Evolutionary conservation across 23 red algal genomes (phyloP).

Genomic region (Gracilaria caudata): DNA sequence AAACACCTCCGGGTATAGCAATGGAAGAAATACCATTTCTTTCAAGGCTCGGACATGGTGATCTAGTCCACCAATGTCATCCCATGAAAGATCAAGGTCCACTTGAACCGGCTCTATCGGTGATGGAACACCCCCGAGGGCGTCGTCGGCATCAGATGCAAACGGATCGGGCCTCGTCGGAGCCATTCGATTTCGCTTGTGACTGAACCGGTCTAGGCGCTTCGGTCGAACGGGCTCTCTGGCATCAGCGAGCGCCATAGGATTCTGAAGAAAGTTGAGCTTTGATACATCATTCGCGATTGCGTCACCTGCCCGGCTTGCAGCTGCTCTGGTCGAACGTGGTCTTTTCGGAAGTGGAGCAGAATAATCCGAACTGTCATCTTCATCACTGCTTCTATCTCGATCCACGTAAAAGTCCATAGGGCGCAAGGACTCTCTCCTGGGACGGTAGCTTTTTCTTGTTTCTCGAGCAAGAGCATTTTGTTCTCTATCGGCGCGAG

Average conservation of each 20-base stretch:
- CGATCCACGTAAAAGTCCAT: constrained; percentile 52
- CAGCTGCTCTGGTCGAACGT: constrained; percentile 50
- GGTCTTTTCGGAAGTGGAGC: constrained; percentile 33
- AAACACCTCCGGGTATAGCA: constrained; percentile 91
- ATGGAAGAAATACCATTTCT: constrained; percentile 94
- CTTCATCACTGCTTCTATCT: constrained; percentile 44
- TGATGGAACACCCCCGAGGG: constrained; percentile 15
- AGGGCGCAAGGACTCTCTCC: constrained; percentile 45
- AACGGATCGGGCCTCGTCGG: constrained; percentile 52
- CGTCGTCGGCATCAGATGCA: constrained; percentile 47
- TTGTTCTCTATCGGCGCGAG: constrained; percentile 12
- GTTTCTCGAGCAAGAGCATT: constrained; percentile 40
- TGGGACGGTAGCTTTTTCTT: constrained; percentile 54
- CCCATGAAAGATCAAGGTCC: constrained; percentile 84
- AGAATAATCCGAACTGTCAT: constrained; percentile 21
- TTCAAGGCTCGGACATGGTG: constrained; percentile 82
- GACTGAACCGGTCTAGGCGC: constrained; percentile 27
- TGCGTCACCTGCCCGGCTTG: constrained; percentile 51
- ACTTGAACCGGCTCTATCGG: constrained; percentile 81
- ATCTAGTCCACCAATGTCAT: constrained; percentile 92
- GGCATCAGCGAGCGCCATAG: constrained; percentile 44
- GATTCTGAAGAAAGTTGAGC: constrained; percentile 55
- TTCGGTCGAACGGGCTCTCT: constrained; percentile 23
- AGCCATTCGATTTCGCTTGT: constrained; percentile 22
- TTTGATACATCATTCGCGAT: constrained; percentile 44